These are phyloP conservation scores for Purpureocillium lavendulum DNA, from an alignment of 2,329 filamentous ascomycete species.

Conservation along the genomic window DNA sequence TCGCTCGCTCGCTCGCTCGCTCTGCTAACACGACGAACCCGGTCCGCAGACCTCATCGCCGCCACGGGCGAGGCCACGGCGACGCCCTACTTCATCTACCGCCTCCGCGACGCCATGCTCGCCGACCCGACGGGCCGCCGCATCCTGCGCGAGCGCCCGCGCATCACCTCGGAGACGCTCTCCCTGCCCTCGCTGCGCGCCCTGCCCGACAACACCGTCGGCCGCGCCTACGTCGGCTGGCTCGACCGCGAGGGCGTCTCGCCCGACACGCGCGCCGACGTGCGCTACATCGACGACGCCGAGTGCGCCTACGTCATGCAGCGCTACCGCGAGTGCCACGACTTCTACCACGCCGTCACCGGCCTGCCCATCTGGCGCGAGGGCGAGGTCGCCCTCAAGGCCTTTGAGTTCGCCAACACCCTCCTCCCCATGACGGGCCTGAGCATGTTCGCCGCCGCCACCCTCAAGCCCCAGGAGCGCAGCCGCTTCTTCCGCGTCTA, in stretches of 20 bases:
- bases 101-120: conserved; percentile 89
- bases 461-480: conserved; percentile 75
- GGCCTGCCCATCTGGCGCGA: conserved; percentile 87
- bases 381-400: conserved; percentile 94
- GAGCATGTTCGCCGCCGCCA: conserved; percentile 76
- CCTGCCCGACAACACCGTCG: conserved; percentile 67
- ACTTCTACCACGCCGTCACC: conserved; percentile 94
- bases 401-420: conserved; percentile 95
- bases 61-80: conserved; percentile 90
- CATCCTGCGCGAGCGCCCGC: conserved; percentile 82
- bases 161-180: conserved; percentile 70
- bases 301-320: conserved; percentile 99
- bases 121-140: conserved; percentile 72
- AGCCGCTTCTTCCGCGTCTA: conserved; percentile 66
- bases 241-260: conserved; percentile 90
- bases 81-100: conserved; percentile 89
- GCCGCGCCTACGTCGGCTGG: conserved; percentile 78
- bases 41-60: conserved; percentile 74
- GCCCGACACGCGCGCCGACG: conserved; percentile 74
- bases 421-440: conserved; percentile 90
- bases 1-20: too few species aligned
- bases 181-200: conserved; percentile 60
- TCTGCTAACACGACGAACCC: conserved; percentile 1
- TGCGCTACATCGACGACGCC: conserved; percentile 87
- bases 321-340: conserved; percentile 92